phyloP scores from a whole-genome alignment of 352 stramenopile genomes.

The Globisporangium radiosum region DNA sequence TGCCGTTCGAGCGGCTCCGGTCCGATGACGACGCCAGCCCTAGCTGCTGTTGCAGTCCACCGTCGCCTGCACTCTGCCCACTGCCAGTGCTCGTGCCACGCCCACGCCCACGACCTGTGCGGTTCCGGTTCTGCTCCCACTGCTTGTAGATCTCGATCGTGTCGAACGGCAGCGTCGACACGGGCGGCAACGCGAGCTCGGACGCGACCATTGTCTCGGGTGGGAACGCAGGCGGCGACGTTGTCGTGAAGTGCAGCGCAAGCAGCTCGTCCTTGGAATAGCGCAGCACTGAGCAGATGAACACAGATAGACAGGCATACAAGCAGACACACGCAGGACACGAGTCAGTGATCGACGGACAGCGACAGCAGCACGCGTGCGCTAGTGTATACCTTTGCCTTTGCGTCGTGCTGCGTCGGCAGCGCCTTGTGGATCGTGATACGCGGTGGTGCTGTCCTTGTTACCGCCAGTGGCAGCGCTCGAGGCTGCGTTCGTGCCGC shows the following conservation, averaged over 20 bases:
- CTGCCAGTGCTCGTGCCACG: slow-evolving; percentile 27
- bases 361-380: background rate
- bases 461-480: background rate
- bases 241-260: slow-evolving; percentile 55
- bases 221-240: slow-evolving; percentile 41
- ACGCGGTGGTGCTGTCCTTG: slow-evolving; percentile 21
- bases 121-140: slow-evolving; percentile 77
- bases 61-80: slow-evolving; percentile 12
- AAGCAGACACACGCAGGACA: no score
- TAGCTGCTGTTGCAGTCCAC: slow-evolving; percentile 10
- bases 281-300: slow-evolving; percentile 36
- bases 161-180: slow-evolving; percentile 75
- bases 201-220: slow-evolving; percentile 62
- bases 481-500: background rate
- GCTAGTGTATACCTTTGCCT: slow-evolving; percentile 44
- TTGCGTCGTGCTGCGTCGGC: slow-evolving; percentile 40
- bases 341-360: background rate
- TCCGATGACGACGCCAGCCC: slow-evolving; percentile 17
- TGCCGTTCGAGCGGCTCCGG: slow-evolving; percentile 37
- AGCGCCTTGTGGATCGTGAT: slow-evolving; percentile 16
- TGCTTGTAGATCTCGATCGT: slow-evolving; percentile 87
- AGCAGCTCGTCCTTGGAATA: slow-evolving; percentile 81
- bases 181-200: slow-evolving; percentile 56
- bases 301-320: background rate
- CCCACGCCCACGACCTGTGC: slow-evolving; percentile 61